Evolutionary conservation across 495 filamentous ascomycete species (phyloP).

Genomic region (Ascobolus immersus): DNA sequence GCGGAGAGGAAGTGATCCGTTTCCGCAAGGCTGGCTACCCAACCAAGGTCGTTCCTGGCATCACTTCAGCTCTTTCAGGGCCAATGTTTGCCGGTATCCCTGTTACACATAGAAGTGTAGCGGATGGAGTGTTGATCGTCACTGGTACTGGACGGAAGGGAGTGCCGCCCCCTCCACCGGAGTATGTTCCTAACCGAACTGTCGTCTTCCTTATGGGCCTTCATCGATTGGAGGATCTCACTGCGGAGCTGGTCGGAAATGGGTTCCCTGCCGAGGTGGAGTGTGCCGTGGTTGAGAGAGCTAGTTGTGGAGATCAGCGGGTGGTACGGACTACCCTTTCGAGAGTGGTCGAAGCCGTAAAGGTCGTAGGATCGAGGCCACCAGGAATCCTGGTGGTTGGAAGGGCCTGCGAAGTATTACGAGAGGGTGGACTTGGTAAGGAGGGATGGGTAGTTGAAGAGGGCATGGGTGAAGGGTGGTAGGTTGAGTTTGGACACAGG

Average conservation of each 20-base stretch:
- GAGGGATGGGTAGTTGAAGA: constrained; percentile 73
- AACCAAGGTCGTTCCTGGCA: constrained; percentile 58
- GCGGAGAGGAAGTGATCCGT: constrained; percentile 76
- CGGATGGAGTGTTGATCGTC: constrained; percentile 78
- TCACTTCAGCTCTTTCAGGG: constrained; percentile 66
- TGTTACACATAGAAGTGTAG: constrained; percentile 63
- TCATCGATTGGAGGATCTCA: constrained; percentile 50
- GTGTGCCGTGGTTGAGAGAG: constrained; percentile 83
- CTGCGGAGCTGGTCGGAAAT: constrained; percentile 30
- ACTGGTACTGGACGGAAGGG: constrained; percentile 89
- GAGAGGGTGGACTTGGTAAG: constrained; percentile 22
- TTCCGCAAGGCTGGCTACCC: constrained; percentile 46
- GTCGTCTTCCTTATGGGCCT: constrained; percentile 93
- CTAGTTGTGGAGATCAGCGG: constrained; percentile 78
- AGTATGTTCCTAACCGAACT: constrained; percentile 49
- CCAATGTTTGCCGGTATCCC: constrained; percentile 76
- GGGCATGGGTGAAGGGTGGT: constrained; percentile 41
- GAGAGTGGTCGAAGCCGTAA: constrained; percentile 55
- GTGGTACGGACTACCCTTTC: constrained; percentile 69
- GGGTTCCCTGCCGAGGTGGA: constrained; percentile 36
- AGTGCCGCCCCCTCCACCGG: constrained; percentile 51
- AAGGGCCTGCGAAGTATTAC: constrained; percentile 52
- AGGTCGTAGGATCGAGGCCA: constrained; percentile 69
- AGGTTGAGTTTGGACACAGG: background rate
- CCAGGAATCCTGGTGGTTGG: constrained; percentile 83